Evolutionary conservation across 2,329 filamentous ascomycete species (phyloP), one percentile per base, ranked within the genome.

Genomic region (Botrytis deweyae): DNA sequence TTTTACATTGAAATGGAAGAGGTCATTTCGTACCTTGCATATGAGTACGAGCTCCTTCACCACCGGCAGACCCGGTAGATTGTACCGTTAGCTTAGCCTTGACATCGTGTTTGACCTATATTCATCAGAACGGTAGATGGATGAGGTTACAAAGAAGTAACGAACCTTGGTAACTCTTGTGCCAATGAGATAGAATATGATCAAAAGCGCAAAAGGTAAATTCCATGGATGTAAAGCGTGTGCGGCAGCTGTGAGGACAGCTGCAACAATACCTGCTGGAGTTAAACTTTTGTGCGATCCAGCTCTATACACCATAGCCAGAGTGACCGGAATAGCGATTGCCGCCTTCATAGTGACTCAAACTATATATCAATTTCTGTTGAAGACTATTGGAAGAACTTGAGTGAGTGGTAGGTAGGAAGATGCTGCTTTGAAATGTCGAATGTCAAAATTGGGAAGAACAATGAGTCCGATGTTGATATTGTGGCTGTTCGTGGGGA

Each of bases 221-320:
- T 93, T 93, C 91, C 94, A 98, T 5, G 95, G 95, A 82, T 98
- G 95, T n/a, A 95, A 84, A 25, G 94, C 94, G 82, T 99, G 96
- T 18, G 92, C 89, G 64, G 88, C 82, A 6, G 94, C 95, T 6
- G 95, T 97, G 62, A 92, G 79, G 8, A 87, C 85, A 5, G 95
- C 95, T 20, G 89, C 88, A 55, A 91, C 78, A 78, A 97, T 89
- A 75, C 95, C 95, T 10, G 87, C 84, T 0, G 91, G 89, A 0
- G 95, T 98, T 58, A 99, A 87, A 38, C 92, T 95, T 73, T 93
- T 91, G 78, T 90, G 90, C 65, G 87, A 89, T 83, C 89, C 89
- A 49, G 93, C 91, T 74, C 92, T 88, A 78, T 89, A 88, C 72
- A 91, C 85, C 77, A 95, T 87, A 74, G 86, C 86, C 74, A 87